phyloP scores from a whole-genome alignment of 495 filamentous ascomycete species.

The Cenococcum geophilum region DNA sequence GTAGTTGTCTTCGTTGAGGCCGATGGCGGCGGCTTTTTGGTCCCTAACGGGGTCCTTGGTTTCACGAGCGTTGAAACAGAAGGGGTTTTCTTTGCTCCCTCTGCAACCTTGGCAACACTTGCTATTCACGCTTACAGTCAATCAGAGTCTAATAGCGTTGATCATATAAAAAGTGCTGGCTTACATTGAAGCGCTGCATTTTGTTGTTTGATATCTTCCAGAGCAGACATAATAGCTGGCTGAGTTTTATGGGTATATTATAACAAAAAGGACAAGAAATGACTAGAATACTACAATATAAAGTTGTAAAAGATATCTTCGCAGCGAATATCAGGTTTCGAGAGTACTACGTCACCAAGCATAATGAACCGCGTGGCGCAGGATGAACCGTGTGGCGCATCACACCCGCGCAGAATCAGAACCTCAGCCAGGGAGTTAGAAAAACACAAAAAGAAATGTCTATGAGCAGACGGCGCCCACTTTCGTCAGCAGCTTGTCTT shows the following conservation, averaged over 20 bases:
- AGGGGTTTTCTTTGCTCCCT: constrained; percentile 8
- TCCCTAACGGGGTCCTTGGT: constrained; percentile 5
- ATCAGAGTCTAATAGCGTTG: not conserved
- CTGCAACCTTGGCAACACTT: constrained; percentile 11
- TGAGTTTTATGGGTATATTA: not conserved
- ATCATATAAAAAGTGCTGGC: not conserved
- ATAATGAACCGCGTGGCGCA: not conserved
- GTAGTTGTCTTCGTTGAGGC: not conserved
- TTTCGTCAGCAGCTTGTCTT: too few species aligned
- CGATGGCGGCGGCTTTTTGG: not conserved
- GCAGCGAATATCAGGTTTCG: not conserved
- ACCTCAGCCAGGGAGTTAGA: too few species aligned
- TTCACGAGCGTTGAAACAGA: constrained; percentile 8
- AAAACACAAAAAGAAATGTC: too few species aligned
- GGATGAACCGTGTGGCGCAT: too few species aligned
- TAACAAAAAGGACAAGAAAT: not conserved
- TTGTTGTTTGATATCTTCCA: constrained; percentile 27
- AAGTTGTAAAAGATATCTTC: not conserved
- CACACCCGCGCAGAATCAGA: too few species aligned
- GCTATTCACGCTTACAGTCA: not conserved
- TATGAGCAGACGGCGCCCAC: too few species aligned
- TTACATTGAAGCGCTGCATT: constrained; percentile 27
- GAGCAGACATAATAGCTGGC: constrained; percentile 17
- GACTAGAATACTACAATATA: not conserved
- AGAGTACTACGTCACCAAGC: not conserved